Percentiles rank a stretch among this genome's conserved stretches.
These are phyloP conservation scores for Mycosphaerelloides madeirae DNA, from an alignment of 2,329 filamentous ascomycete genomes.

Conservation along the genomic window DNA sequence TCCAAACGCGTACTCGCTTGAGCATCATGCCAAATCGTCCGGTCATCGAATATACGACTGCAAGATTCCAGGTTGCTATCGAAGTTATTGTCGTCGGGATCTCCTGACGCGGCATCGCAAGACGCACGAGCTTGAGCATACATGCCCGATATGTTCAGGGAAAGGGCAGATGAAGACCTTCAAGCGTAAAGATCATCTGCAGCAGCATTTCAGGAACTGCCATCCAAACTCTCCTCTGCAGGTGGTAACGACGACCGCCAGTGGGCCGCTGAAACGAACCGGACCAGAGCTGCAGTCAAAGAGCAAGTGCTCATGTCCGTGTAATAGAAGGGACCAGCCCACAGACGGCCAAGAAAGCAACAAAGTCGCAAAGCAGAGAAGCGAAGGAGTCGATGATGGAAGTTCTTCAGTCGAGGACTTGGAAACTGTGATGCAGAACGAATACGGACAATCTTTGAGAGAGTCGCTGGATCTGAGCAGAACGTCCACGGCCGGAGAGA, in stretches of 20 bases:
- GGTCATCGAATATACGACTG: slow-evolving; percentile 11
- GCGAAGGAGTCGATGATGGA: too few relatives aligned
- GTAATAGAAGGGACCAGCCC: too few relatives aligned
- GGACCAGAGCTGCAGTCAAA: too few relatives aligned
- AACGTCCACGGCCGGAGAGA: not conserved
- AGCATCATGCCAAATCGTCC: slow-evolving; percentile 10
- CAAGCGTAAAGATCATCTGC: slow-evolving; percentile 15
- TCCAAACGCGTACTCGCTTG: slow-evolving; percentile 6
- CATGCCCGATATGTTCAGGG: slow-evolving; percentile 2
- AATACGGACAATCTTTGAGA: too few relatives aligned
- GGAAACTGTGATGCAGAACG: too few relatives aligned
- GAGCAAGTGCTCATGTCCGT: too few relatives aligned
- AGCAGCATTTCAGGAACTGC: slow-evolving; percentile 8
- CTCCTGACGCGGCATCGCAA: slow-evolving; percentile 6
- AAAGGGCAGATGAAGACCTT: slow-evolving; percentile 4
- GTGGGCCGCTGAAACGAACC: too few relatives aligned
- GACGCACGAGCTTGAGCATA: slow-evolving; percentile 2
- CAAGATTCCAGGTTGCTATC: slow-evolving; percentile 4
- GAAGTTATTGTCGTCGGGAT: slow-evolving; percentile 11
- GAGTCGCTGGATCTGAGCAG: not conserved
- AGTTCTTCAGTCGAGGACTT: too few relatives aligned
- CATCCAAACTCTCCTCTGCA: not conserved
- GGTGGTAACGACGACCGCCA: not conserved
- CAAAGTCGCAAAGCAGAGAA: too few relatives aligned
- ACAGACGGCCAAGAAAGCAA: too few relatives aligned